These are phyloP conservation scores for Heterobasidion annosum DNA, from an alignment of 1,284 basidiomycete genomes.

Conservation along the genomic window DNA sequence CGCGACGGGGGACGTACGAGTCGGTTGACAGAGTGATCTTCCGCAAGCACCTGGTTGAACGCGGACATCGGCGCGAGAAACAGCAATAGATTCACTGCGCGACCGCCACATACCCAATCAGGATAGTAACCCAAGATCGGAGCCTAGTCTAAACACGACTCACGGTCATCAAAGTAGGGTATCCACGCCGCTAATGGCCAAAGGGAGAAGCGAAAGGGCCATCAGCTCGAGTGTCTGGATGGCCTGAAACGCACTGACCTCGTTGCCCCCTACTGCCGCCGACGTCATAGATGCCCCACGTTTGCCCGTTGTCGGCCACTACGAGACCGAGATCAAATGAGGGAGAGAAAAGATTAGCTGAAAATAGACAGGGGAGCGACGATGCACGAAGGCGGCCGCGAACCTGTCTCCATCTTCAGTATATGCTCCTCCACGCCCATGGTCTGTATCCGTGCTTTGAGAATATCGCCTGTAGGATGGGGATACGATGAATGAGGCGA, in stretches of 20 bases:
- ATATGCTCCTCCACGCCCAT: conserved; percentile 55
- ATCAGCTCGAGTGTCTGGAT: neutral
- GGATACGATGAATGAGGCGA: neutral
- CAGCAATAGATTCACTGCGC: conserved; percentile 47
- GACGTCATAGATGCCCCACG: conserved; percentile 58
- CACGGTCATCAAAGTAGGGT: conserved; percentile 49
- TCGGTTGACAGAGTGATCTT: conserved; percentile 49
- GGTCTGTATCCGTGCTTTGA: conserved; percentile 56
- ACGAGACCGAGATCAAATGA: neutral
- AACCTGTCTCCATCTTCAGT: conserved; percentile 41
- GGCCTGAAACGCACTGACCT: conserved; percentile 21
- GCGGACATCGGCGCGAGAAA: conserved; percentile 60
- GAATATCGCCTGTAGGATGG: conserved; percentile 38
- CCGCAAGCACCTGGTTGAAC: conserved; percentile 54
- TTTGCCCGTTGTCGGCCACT: conserved; percentile 28
- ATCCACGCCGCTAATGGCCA: conserved; percentile 44
- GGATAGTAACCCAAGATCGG: neutral
- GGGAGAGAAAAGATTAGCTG: neutral
- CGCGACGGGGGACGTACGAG: conserved; percentile 29
- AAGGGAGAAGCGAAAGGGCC: neutral
- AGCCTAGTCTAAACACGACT: neutral
- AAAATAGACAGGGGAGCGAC: neutral
- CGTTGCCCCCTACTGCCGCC: conserved; percentile 48
- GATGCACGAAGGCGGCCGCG: conserved; percentile 2
- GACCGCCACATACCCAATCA: neutral